Evolutionary conservation across 106 monocot genomes (phyloP).

Genomic region (Narthecium ossifragum): DNA sequence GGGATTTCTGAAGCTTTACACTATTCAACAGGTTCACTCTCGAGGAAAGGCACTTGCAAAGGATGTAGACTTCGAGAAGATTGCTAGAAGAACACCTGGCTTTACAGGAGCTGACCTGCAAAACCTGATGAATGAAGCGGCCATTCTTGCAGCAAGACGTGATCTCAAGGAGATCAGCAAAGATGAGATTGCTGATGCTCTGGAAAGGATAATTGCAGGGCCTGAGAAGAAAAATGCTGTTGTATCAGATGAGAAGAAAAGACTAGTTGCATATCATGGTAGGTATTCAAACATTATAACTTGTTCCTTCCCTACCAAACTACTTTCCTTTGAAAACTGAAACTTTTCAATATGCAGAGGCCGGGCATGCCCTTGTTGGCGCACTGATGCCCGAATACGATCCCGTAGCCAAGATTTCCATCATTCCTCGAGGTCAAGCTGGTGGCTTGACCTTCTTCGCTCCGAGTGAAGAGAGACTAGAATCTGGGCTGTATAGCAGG

Average conservation of each 20-base stretch:
- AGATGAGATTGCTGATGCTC: conserved; percentile 96
- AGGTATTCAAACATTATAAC: no score
- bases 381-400: conserved; percentile 99
- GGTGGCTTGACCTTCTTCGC: conserved; percentile 98
- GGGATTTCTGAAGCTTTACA: background rate
- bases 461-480: conserved; percentile 95
- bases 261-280: conserved; percentile 97
- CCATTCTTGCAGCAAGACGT: conserved; percentile 92
- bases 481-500: conserved; percentile 93
- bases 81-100: conserved; percentile 94
- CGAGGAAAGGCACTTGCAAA: conserved; percentile 95
- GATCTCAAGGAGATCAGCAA: conserved; percentile 99
- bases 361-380: conserved; percentile 96
- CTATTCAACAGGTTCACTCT: conserved; percentile 68
- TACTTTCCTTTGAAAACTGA: no score
- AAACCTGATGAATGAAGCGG: conserved; percentile 99
- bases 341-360: conserved; percentile 59
- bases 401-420: conserved; percentile 98
- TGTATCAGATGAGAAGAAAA: conserved; percentile 95
- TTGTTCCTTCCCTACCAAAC: no score
- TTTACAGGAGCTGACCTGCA: conserved; percentile 98
- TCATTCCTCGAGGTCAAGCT: conserved; percentile 95
- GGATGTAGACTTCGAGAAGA: conserved; percentile 98
- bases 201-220: conserved; percentile 98
- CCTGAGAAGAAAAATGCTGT: conserved; percentile 99